Conservation (phyloP, 495 filamentous ascomycete species). For the Aspergillus funiculosus region DNA sequence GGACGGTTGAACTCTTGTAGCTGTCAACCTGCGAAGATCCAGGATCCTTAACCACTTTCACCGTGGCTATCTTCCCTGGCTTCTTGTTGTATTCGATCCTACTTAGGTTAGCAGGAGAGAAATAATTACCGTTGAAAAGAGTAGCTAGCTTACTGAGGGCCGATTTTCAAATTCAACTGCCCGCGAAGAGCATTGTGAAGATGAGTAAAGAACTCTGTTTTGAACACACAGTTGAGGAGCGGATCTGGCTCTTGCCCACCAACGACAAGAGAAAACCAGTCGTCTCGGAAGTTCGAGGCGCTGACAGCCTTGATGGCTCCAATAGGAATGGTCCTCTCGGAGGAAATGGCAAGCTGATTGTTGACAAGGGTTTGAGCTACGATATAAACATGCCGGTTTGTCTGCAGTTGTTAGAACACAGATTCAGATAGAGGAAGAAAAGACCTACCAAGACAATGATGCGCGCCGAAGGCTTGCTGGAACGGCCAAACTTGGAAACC, state of each 20-base stretch:
- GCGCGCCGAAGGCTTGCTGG: slow-evolving; percentile 84
- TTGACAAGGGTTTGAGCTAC: slow-evolving; percentile 79
- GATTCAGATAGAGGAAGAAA: background rate
- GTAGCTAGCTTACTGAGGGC: slow-evolving; percentile 48
- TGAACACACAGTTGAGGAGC: slow-evolving; percentile 85
- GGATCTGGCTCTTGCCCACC: slow-evolving; percentile 92
- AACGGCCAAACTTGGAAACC: slow-evolving; percentile 89
- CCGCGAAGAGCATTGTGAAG: slow-evolving; percentile 69
- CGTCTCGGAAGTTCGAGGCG: slow-evolving; percentile 74
- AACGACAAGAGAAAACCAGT: slow-evolving; percentile 92
- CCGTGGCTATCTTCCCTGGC: slow-evolving; percentile 78
- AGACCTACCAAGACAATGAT: slow-evolving; percentile 66
- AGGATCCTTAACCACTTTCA: slow-evolving; percentile 88
- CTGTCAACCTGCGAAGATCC: slow-evolving; percentile 62
- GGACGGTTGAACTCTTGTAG: slow-evolving; percentile 91
- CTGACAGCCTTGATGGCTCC: slow-evolving; percentile 83
- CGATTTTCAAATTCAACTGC: slow-evolving; percentile 74
- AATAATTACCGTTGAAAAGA: background rate
- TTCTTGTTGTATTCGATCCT: slow-evolving; percentile 97
- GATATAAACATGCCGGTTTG: slow-evolving; percentile 78
- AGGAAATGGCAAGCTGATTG: slow-evolving; percentile 68
- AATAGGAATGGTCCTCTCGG: slow-evolving; percentile 75
- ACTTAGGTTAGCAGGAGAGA: slow-evolving; percentile 31
- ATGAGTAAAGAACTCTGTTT: slow-evolving; percentile 96
- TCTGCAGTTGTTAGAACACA: slow-evolving; percentile 37